Percentiles rank a stretch among this genome's conserved stretches.
Conservation (phyloP, 164 flowering plant genomes). For the Malania oleifera region DNA sequence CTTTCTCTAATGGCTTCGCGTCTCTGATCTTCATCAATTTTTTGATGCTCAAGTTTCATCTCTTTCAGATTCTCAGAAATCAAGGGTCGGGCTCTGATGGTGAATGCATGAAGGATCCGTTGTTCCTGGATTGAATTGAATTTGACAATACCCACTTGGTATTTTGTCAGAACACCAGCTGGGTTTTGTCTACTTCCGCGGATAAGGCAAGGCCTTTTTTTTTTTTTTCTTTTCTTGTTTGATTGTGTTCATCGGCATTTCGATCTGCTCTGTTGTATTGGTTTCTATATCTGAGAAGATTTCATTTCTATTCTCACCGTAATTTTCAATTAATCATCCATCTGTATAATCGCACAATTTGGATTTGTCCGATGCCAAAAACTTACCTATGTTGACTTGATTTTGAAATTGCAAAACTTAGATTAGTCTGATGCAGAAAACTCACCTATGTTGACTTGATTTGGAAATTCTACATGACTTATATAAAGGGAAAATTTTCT, state of each 20-base stretch:
- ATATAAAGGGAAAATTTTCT: neutral
- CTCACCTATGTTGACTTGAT: neutral
- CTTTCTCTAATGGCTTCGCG: conserved; percentile 1
- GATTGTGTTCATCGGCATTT: conserved; percentile 15
- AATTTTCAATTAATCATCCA: neutral
- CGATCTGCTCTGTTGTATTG: conserved; percentile 21
- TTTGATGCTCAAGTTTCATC: neutral
- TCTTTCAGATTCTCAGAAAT: conserved; percentile 20
- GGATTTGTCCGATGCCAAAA: conserved; percentile 3
- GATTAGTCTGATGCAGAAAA: neutral
- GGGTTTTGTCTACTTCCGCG: conserved; percentile 28
- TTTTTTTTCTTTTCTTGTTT: conserved; percentile 4
- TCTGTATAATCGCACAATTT: neutral
- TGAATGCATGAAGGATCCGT: conserved; percentile 28
- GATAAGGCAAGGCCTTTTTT: conserved; percentile 24
- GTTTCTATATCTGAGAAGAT: neutral
- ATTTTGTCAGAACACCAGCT: conserved; percentile 20
- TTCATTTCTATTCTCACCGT: neutral
- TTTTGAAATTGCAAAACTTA: neutral
- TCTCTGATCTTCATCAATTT: conserved; percentile 16
- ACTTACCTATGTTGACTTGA: no score
- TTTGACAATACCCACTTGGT: conserved; percentile 32
- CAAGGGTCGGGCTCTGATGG: conserved; percentile 23
- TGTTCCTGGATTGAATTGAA: conserved; percentile 45
- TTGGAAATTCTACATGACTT: neutral